phyloP scores from a whole-genome alignment of 208 protist genomes.

The Histomonas meleagridis region DNA sequence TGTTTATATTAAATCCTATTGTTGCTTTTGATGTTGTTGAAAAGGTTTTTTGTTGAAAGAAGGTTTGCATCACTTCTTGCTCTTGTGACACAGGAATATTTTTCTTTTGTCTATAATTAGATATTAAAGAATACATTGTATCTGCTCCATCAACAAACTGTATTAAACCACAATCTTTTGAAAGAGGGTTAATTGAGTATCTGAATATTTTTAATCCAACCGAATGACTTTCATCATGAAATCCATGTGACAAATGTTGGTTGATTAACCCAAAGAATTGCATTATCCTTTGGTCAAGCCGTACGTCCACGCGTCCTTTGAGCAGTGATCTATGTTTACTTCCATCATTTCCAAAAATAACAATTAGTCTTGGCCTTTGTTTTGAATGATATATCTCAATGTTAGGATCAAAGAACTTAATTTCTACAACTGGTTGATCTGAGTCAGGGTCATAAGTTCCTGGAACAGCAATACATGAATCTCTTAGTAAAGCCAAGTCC shows the following conservation, averaged over 20 bases:
- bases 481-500: background rate
- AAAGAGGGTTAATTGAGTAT: background rate
- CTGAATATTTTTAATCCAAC: background rate
- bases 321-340: background rate
- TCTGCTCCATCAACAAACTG: background rate
- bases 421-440: background rate
- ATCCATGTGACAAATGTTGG: background rate
- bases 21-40: too few species aligned
- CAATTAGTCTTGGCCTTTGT: background rate
- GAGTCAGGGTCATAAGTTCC: background rate
- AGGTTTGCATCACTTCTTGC: too few species aligned
- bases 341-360: slow-evolving; percentile 4
- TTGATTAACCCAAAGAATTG: slow-evolving; percentile 23
- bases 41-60: too few species aligned
- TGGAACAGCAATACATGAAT: background rate
- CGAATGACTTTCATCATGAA: background rate
- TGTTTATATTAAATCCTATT: background rate
- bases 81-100: too few species aligned
- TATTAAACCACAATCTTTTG: background rate
- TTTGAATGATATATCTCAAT: slow-evolving; percentile 5
- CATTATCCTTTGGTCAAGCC: background rate
- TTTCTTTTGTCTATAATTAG: background rate
- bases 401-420: background rate
- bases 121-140: background rate
- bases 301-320: background rate